Percentiles rank a stretch among this genome's conserved stretches.
Conservation (phyloP, 768 basidiomycete genomes). For the Pleurotus citrinopileatus region DNA sequence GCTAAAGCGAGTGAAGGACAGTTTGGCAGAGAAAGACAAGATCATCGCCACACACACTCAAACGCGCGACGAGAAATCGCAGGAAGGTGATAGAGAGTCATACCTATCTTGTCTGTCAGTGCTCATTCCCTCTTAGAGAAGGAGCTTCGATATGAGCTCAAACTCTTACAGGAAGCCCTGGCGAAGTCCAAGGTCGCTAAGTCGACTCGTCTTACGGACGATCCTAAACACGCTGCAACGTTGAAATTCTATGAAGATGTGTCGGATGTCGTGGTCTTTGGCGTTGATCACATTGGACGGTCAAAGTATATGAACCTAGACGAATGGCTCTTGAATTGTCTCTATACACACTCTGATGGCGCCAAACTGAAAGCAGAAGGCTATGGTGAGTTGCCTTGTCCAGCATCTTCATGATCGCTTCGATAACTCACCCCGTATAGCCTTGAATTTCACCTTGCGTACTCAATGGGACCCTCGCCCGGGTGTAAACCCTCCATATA, state of each 20-base stretch:
- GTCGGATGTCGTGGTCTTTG: conserved; percentile 73
- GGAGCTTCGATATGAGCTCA: conserved; percentile 51
- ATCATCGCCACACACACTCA: conserved; percentile 41
- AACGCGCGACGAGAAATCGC: conserved; percentile 43
- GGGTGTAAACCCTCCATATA: conserved; percentile 25
- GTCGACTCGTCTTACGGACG: conserved; percentile 42
- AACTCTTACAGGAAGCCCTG: conserved; percentile 57
- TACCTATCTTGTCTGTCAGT: neutral
- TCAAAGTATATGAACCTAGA: conserved; percentile 43
- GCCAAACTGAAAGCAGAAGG: conserved; percentile 27
- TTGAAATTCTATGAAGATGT: conserved; percentile 84
- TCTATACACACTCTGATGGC: conserved; percentile 52
- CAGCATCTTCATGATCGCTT: neutral
- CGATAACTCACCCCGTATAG: conserved; percentile 28
- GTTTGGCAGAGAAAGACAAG: conserved; percentile 39
- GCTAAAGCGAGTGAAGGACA: conserved; percentile 38
- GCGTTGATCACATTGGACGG: conserved; percentile 41
- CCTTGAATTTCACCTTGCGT: conserved; percentile 57
- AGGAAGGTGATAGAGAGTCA: conserved; percentile 39
- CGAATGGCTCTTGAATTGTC: conserved; percentile 62
- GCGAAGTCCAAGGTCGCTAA: conserved; percentile 41
- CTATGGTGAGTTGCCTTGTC: conserved; percentile 30
- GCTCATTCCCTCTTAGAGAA: conserved; percentile 35
- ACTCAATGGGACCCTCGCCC: conserved; percentile 39
- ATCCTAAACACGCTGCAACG: conserved; percentile 57